A percentile compares a stretch with the other conserved stretches of the same genome.
Evolutionary conservation across 1,284 basidiomycete species (phyloP).

Genomic region (Ganoderma lucidum): DNA sequence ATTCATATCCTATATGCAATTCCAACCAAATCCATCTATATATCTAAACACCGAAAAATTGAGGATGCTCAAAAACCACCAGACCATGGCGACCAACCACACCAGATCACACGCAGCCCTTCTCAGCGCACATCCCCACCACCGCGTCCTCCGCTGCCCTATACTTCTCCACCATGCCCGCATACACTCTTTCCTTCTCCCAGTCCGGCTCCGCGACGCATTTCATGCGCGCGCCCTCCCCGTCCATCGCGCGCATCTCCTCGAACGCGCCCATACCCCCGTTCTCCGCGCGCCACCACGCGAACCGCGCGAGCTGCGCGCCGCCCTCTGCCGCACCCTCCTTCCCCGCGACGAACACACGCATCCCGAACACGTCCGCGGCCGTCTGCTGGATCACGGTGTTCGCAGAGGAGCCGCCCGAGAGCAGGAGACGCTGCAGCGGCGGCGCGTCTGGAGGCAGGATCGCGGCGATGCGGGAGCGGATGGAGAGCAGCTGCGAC

Average conservation of each 20-base stretch:
- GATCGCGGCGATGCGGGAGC: conserved; percentile 73
- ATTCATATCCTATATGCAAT: no score
- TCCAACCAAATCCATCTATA: background rate
- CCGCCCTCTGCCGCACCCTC: conserved; percentile 79
- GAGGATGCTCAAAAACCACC: background rate
- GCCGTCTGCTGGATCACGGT: conserved; percentile 76
- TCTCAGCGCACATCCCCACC: conserved; percentile 39
- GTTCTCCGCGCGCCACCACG: conserved; percentile 66
- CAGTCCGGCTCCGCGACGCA: conserved; percentile 66
- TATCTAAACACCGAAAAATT: conserved; percentile 4
- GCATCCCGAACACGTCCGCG: conserved; percentile 82
- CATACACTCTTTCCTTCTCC: conserved; percentile 42
- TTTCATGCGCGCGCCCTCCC: conserved; percentile 55
- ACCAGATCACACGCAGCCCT: conserved; percentile 5
- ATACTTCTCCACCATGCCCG: conserved; percentile 46
- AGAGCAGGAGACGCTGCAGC: conserved; percentile 77
- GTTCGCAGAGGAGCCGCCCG: conserved; percentile 85
- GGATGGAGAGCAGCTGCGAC: conserved; percentile 86
- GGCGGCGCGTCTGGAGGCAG: conserved; percentile 64
- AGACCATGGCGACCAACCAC: background rate
- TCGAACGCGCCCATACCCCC: conserved; percentile 62
- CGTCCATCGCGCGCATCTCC: conserved; percentile 62
- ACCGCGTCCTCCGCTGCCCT: conserved; percentile 50
- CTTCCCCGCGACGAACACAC: conserved; percentile 72
- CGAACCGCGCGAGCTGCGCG: conserved; percentile 72